These are phyloP conservation scores for Teunomyces cretensis DNA, from an alignment of 805 yeast species.

Conservation along the genomic window DNA sequence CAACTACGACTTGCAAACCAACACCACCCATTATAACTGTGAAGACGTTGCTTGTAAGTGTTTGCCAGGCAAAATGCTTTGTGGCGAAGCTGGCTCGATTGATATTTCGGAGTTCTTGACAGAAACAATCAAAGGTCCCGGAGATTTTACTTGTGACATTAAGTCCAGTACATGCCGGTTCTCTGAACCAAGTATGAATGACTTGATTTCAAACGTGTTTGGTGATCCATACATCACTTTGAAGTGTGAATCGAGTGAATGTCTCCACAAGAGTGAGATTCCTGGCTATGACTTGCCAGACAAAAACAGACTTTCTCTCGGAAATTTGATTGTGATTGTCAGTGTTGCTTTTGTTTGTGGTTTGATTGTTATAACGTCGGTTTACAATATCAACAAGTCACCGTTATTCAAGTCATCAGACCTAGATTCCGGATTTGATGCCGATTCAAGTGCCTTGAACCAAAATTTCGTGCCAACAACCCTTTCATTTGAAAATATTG, in stretches of 20 bases:
- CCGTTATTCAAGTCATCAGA: slow-evolving; percentile 53
- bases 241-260: slow-evolving; percentile 82
- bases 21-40: slow-evolving; percentile 77
- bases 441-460: slow-evolving; percentile 42
- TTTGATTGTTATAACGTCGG: slow-evolving; percentile 40
- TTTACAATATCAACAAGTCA: slow-evolving; percentile 55
- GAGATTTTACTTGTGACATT: slow-evolving; percentile 81
- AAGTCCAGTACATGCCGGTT: slow-evolving; percentile 64
- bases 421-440: slow-evolving; percentile 25
- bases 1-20: slow-evolving; percentile 57
- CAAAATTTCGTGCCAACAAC: slow-evolving; percentile 64
- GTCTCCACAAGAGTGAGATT: slow-evolving; percentile 86
- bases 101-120: slow-evolving; percentile 91
- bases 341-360: slow-evolving; percentile 44
- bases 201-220: slow-evolving; percentile 81
- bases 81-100: slow-evolving; percentile 92
- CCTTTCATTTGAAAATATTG: slow-evolving; percentile 71
- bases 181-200: slow-evolving; percentile 95
- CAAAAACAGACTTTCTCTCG: slow-evolving; percentile 41
- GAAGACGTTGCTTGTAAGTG: slow-evolving; percentile 81
- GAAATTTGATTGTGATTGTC: slow-evolving; percentile 47
- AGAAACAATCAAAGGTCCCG: slow-evolving; percentile 91
- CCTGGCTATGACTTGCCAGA: slow-evolving; percentile 84
- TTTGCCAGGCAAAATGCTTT: slow-evolving; percentile 86
- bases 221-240: slow-evolving; percentile 92